These are phyloP conservation scores for Colletotrichum brevisporum DNA, from an alignment of 2,329 filamentous ascomycete species.

Conservation along the genomic window DNA sequence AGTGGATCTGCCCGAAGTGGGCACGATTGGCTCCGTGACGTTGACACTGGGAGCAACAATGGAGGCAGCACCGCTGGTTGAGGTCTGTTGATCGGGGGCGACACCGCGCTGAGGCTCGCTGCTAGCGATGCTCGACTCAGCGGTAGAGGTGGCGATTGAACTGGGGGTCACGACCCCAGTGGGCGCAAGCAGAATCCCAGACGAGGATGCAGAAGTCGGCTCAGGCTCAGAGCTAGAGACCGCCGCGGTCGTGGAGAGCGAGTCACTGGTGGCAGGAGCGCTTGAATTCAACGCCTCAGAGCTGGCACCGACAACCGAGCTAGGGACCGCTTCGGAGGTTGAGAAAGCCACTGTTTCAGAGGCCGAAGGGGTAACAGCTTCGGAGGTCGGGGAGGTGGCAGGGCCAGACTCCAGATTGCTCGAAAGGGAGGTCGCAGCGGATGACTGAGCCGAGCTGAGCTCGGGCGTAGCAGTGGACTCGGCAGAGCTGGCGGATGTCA, in stretches of 20 bases:
- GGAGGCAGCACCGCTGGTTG: background rate
- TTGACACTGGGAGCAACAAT: constrained; percentile 33
- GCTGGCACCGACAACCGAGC: constrained; percentile 1
- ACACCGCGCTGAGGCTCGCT: constrained; percentile 14
- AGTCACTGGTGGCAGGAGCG: background rate
- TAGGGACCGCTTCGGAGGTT: constrained; percentile 1
- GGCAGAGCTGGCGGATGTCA: background rate
- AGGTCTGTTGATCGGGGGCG: constrained; percentile 1
- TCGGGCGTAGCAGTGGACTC: constrained; percentile 18
- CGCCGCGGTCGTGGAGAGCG: background rate
- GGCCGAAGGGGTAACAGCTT: constrained; percentile 8
- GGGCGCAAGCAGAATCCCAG: constrained; percentile 49
- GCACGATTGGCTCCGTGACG: constrained; percentile 24
- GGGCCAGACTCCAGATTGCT: background rate
- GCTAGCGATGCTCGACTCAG: background rate
- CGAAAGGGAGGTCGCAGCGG: constrained; percentile 1
- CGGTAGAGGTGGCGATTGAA: constrained; percentile 29
- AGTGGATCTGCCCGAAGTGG: constrained; percentile 24
- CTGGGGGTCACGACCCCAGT: constrained; percentile 49
- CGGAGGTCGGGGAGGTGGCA: background rate
- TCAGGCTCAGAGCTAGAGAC: constrained; percentile 8
- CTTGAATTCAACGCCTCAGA: constrained; percentile 21
- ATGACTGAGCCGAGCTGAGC: constrained; percentile 12
- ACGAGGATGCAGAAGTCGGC: constrained; percentile 32
- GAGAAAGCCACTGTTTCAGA: background rate